These are phyloP conservation scores for Boechera stricta DNA, from an alignment of 345 rosid genomes.

Conservation along the genomic window DNA sequence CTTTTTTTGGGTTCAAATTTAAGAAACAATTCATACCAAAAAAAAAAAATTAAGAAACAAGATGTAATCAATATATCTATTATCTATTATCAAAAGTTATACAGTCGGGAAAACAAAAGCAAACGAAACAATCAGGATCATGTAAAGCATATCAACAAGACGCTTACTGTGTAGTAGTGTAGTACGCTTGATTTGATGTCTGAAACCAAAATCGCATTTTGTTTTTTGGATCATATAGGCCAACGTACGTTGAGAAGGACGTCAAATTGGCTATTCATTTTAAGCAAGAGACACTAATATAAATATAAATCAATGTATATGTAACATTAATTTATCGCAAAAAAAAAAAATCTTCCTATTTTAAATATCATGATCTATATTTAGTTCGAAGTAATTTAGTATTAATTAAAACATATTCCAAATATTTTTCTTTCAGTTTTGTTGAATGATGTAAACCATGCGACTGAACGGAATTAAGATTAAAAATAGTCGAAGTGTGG, in stretches of 20 bases:
- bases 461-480: background rate
- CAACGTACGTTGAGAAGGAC: constrained; percentile 37
- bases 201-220: constrained; percentile 36
- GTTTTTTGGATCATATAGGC: constrained; percentile 35
- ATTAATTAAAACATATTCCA: too few species aligned
- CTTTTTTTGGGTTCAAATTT: too few species aligned
- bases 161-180: constrained; percentile 12
- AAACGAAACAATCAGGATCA: constrained; percentile 27
- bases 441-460: background rate
- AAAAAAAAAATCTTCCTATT: background rate
- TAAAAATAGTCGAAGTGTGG: background rate
- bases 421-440: too few species aligned
- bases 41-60: too few species aligned
- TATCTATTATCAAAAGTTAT: background rate
- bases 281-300: constrained; percentile 32
- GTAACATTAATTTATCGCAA: background rate
- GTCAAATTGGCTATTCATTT: constrained; percentile 41
- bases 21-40: too few species aligned
- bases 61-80: background rate
- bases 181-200: constrained; percentile 35
- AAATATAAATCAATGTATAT: background rate
- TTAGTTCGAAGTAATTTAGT: too few species aligned
- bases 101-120: background rate
- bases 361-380: too few species aligned
- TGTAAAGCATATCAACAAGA: constrained; percentile 2